phyloP scores from a whole-genome alignment of 768 basidiomycete genomes.

The Pleurotus cornucopiae region DNA sequence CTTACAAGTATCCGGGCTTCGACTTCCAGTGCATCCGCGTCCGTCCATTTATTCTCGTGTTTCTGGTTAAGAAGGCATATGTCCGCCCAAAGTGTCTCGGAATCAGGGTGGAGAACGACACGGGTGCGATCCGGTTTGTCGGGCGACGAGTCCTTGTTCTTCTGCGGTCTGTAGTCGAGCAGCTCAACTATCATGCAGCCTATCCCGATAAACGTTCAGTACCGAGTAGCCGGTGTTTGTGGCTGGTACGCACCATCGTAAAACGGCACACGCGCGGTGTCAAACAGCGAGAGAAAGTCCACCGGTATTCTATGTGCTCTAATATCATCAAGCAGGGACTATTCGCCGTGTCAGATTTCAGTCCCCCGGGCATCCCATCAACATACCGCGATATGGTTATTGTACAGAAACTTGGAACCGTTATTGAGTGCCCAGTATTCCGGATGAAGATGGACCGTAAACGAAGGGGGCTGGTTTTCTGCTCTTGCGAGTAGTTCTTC shows the following conservation, averaged over 20 bases:
- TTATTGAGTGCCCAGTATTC: constrained; percentile 84
- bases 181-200: constrained; percentile 87
- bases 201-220: constrained; percentile 20
- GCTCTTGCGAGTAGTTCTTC: constrained; percentile 59
- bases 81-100: constrained; percentile 78
- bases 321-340: constrained; percentile 83
- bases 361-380: neutral
- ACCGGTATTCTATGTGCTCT: constrained; percentile 80
- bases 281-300: constrained; percentile 81
- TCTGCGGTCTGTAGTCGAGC: constrained; percentile 66
- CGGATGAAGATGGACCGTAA: constrained; percentile 71
- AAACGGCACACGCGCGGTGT: constrained; percentile 68
- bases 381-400: constrained; percentile 66
- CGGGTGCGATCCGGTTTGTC: constrained; percentile 62
- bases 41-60: constrained; percentile 57
- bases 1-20: constrained; percentile 73
- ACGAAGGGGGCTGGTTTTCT: constrained; percentile 60
- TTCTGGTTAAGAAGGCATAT: constrained; percentile 66
- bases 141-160: constrained; percentile 49
- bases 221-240: neutral
- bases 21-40: constrained; percentile 65
- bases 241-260: constrained; percentile 61
- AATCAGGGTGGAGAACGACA: constrained; percentile 72
- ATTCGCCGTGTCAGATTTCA: neutral
- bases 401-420: constrained; percentile 78